Evolutionary conservation across 169 alveolate genomes (phyloP), one percentile per base, ranked within the genome.

Genomic region (Cryptosporidium tyzzeri): DNA sequence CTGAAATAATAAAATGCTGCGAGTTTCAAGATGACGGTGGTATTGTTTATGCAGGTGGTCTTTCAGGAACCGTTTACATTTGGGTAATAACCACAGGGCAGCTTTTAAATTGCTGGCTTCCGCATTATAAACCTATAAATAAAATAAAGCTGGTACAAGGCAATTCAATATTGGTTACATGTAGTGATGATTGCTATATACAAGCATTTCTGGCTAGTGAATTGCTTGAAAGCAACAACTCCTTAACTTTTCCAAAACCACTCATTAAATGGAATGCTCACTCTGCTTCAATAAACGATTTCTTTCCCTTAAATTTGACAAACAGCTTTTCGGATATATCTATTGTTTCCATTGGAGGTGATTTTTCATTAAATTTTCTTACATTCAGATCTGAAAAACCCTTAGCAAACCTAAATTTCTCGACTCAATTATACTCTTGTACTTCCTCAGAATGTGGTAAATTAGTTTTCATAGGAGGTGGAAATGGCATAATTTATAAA

Each of bases 1-100:
- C 89, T 26, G 89, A 80, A 65, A 44, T 80, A 50, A 44, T 80
- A 35, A 65, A 23, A 26, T 44, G 89, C 67, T 80, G 89, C 16
- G 45, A 33, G 26, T 80, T 80, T 26, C 89, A 80, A 50, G 75
- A 80, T 35, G 89, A 80, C 62, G 89, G 89, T 62, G 89, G 89
- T 29, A 10, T 80, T 45, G 75, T 80, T 16, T 80, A 80, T 65
- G 89, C 89, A 12, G 89, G 89, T 41, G 89, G 89, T 41, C 29
- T 41, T 31, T 62, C 89, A n/a, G 89, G 89, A 9, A 80, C 74
- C 12, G 37, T 80, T 18, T 80, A 80, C 62, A 48, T 80, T 3
- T 80, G 89, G 89, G 67, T 80, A 4, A 6, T 80, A 14, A 31
- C 69, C 12, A 80, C 89, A 26, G 89, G 89, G 51, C 89, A 80